phyloP scores from a whole-genome alignment of 192 early-diverging fungal genomes.

The Entophlyctis helioformis region DNA sequence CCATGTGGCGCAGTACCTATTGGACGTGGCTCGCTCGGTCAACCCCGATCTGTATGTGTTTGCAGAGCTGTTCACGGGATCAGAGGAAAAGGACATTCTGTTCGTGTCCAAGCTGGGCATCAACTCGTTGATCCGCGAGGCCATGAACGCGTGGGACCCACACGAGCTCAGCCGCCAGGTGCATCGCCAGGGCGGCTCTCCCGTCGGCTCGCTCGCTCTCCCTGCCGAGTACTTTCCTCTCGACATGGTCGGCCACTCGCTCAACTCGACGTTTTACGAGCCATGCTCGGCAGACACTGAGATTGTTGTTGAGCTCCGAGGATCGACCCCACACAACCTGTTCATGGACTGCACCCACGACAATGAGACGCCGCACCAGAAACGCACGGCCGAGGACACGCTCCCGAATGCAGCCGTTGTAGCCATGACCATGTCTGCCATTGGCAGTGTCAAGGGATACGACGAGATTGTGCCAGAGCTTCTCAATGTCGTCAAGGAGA shows the following conservation, averaged over 20 bases:
- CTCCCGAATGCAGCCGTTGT: slow-evolving; percentile 85
- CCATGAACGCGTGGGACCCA: slow-evolving; percentile 95
- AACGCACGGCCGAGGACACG: slow-evolving; percentile 78
- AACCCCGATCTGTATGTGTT: slow-evolving; percentile 91
- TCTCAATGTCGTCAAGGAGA: slow-evolving; percentile 82
- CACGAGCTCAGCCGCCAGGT: slow-evolving; percentile 79
- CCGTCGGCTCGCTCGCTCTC: slow-evolving; percentile 48
- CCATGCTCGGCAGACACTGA: slow-evolving; percentile 24
- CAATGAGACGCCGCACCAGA: slow-evolving; percentile 92
- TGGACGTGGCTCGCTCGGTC: slow-evolving; percentile 74
- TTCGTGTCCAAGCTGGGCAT: slow-evolving; percentile 92
- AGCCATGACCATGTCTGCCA: slow-evolving; percentile 79
- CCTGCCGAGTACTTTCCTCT: slow-evolving; percentile 43
- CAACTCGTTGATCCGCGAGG: slow-evolving; percentile 92
- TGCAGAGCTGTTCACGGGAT: slow-evolving; percentile 97
- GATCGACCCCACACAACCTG: slow-evolving; percentile 78
- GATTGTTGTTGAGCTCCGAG: slow-evolving; percentile 59
- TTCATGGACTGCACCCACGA: slow-evolving; percentile 99
- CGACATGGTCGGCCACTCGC: slow-evolving; percentile 55
- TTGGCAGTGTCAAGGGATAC: slow-evolving; percentile 95
- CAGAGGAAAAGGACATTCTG: slow-evolving; percentile 81
- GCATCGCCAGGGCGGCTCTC: slow-evolving; percentile 84
- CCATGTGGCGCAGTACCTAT: slow-evolving; percentile 81
- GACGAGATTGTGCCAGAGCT: slow-evolving; percentile 86
- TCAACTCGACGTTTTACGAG: slow-evolving; percentile 16